Conservation (phyloP, 2,329 filamentous ascomycete species). For the Chalara sp. region DNA sequence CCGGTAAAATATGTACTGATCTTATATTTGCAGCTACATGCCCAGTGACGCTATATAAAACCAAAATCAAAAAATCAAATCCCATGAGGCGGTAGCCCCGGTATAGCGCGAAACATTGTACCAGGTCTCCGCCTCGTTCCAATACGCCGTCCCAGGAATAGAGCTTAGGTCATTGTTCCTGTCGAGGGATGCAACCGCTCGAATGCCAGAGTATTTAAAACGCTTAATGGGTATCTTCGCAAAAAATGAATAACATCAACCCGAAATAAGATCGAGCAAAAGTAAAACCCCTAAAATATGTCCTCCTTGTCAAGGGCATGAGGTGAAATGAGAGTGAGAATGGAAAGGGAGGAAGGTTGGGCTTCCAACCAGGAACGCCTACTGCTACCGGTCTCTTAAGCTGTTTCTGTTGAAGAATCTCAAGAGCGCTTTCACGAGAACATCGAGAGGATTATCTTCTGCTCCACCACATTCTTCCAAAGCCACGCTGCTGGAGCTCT, state of each 20-base stretch:
- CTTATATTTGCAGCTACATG: background rate
- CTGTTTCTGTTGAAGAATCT: constrained; percentile 19
- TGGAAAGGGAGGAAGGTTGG: constrained; percentile 16
- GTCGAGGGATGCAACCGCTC: constrained; percentile 26
- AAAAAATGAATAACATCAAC: constrained; percentile 20
- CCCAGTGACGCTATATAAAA: background rate
- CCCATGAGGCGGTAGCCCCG: constrained; percentile 22
- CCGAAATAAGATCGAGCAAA: constrained; percentile 15
- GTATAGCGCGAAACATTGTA: constrained; percentile 52
- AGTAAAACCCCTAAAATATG: constrained; percentile 1
- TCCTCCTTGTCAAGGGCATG: no score
- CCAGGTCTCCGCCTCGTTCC: constrained; percentile 33
- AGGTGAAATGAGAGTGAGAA: background rate
- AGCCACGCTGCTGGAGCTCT: constrained; percentile 52
- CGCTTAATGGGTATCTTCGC: constrained; percentile 48
- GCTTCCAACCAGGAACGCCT: constrained; percentile 8
- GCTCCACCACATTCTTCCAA: constrained; percentile 33
- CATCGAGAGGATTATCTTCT: constrained; percentile 14
- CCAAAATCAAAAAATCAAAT: constrained; percentile 14
- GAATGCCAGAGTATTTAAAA: constrained; percentile 46
- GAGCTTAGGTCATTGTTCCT: constrained; percentile 40
- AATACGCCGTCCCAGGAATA: constrained; percentile 42
- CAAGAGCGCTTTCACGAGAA: background rate
- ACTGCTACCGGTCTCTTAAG: background rate
- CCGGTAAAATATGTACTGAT: background rate